A percentile compares a stretch with the other conserved stretches of the same genome.
phyloP scores from a whole-genome alignment of 1,284 basidiomycete genomes.

The Stereum hirsutum region DNA sequence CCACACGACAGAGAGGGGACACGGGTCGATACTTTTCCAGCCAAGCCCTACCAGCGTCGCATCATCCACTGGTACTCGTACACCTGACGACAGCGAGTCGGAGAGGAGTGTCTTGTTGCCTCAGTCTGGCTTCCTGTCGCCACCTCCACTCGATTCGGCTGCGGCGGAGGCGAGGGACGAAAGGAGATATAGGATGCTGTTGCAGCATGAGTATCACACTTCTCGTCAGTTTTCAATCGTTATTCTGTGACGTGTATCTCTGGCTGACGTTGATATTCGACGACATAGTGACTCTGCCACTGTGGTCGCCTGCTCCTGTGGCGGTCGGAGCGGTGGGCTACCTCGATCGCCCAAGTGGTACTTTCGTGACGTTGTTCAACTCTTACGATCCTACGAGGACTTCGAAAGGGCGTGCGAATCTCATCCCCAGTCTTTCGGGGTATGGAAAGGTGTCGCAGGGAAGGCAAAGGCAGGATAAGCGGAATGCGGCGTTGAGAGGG shows the following conservation, averaged over 20 bases:
- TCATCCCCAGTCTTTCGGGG: slow-evolving; percentile 41
- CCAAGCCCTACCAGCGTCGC: background rate
- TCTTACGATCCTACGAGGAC: slow-evolving; percentile 40
- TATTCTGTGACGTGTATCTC: background rate
- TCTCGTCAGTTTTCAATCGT: slow-evolving; percentile 38
- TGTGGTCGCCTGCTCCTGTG: slow-evolving; percentile 59
- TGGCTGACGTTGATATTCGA: background rate
- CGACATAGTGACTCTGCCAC: slow-evolving; percentile 49
- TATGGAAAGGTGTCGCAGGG: slow-evolving; percentile 43
- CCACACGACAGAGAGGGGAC: too few relatives aligned
- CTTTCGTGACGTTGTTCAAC: slow-evolving; percentile 65
- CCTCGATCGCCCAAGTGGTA: slow-evolving; percentile 48
- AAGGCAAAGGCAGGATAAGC: slow-evolving; percentile 38
- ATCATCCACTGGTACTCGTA: slow-evolving; percentile 3
- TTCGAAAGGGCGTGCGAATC: slow-evolving; percentile 19
- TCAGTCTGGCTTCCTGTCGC: slow-evolving; percentile 29
- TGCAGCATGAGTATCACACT: slow-evolving; percentile 60
- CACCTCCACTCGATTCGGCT: slow-evolving; percentile 19
- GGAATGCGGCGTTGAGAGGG: slow-evolving; percentile 43
- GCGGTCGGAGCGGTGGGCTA: slow-evolving; percentile 66
- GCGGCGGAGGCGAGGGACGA: slow-evolving; percentile 28
- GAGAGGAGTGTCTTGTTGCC: slow-evolving; percentile 11
- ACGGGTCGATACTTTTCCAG: too few relatives aligned
- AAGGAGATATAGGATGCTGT: slow-evolving; percentile 47
- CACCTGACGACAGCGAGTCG: slow-evolving; percentile 9